A percentile compares a stretch with the other conserved stretches of the same genome.
Evolutionary conservation across 2,329 filamentous ascomycete species (phyloP).

Genomic region (Penicillium sp.): DNA sequence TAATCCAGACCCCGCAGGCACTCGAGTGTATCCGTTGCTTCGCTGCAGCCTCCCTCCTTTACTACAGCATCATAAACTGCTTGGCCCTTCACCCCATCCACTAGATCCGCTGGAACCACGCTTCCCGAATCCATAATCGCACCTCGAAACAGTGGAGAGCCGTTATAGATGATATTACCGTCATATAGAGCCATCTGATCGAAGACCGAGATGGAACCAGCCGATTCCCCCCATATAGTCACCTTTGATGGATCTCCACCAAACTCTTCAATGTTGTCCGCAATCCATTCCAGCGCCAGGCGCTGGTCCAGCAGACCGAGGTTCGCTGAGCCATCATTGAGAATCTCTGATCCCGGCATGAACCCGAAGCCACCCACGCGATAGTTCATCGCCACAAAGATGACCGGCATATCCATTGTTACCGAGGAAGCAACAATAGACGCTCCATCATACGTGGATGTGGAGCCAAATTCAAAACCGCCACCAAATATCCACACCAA

Average conservation of each 20-base stretch:
- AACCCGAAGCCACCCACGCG: constrained; percentile 74
- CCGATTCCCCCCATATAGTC: constrained; percentile 75
- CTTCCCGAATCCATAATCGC: constrained; percentile 77
- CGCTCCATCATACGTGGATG: constrained; percentile 37
- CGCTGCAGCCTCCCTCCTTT: constrained; percentile 46
- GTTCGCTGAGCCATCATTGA: constrained; percentile 67
- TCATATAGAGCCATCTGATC: constrained; percentile 74
- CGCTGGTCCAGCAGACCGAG: constrained; percentile 72
- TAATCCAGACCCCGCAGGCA: constrained; percentile 52
- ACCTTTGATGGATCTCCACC: constrained; percentile 77
- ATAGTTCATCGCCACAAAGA: constrained; percentile 79
- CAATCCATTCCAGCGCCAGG: constrained; percentile 71
- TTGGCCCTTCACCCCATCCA: constrained; percentile 67
- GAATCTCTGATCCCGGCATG: constrained; percentile 66
- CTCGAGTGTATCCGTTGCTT: constrained; percentile 43
- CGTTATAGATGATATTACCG: constrained; percentile 72
- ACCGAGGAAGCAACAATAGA: constrained; percentile 41
- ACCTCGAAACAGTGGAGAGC: constrained; percentile 69
- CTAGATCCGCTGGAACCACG: constrained; percentile 59
- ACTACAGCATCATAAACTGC: constrained; percentile 52
- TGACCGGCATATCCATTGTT: constrained; percentile 59
- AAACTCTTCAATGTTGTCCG: constrained; percentile 73
- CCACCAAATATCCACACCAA: constrained; percentile 72
- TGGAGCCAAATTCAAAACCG: constrained; percentile 52
- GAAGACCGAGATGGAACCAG: constrained; percentile 70